A percentile compares a stretch with the other conserved stretches of the same genome.
Conservation (phyloP, 805 yeast genomes). For the Pichia nanzhaoensis region DNA sequence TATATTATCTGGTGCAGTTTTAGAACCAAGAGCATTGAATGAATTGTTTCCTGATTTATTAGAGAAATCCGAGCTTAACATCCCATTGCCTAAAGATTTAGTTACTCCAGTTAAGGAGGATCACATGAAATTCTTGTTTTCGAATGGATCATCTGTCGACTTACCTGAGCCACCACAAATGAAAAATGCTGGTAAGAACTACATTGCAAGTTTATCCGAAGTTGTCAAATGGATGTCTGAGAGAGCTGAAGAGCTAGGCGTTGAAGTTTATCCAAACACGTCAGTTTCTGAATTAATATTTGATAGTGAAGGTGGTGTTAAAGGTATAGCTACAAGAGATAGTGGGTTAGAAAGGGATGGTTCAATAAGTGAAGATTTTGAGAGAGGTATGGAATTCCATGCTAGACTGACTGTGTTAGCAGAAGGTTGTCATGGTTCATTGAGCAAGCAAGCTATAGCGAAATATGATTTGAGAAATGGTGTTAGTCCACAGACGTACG, state of each 20-base stretch:
- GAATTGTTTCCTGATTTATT: constrained; percentile 77
- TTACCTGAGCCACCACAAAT: constrained; percentile 93
- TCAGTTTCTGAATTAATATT: constrained; percentile 75
- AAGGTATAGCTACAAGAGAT: constrained; percentile 92
- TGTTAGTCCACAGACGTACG: constrained; percentile 80
- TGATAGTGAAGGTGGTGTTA: constrained; percentile 53
- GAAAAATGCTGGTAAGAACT: constrained; percentile 74
- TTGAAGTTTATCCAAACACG: constrained; percentile 87
- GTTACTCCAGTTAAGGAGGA: constrained; percentile 73
- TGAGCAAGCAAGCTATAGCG: constrained; percentile 68
- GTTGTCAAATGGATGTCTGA: constrained; percentile 80
- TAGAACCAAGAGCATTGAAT: constrained; percentile 82
- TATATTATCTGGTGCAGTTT: constrained; percentile 86
- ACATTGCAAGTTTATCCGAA: constrained; percentile 74
- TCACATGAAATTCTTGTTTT: constrained; percentile 63
- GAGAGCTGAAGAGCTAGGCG: constrained; percentile 88
- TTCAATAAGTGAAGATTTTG: constrained; percentile 67
- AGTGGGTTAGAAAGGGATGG: constrained; percentile 78
- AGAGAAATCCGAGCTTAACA: constrained; percentile 42
- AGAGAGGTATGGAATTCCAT: constrained; percentile 95
- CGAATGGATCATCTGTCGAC: constrained; percentile 47
- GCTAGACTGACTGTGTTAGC: constrained; percentile 86
- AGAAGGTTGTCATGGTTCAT: constrained; percentile 98
- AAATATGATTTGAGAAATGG: constrained; percentile 62
- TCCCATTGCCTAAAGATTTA: constrained; percentile 72